Base-by-base conservation (phyloP, 345 rosid genomes). In the Pseudoturritis turrita region DNA sequence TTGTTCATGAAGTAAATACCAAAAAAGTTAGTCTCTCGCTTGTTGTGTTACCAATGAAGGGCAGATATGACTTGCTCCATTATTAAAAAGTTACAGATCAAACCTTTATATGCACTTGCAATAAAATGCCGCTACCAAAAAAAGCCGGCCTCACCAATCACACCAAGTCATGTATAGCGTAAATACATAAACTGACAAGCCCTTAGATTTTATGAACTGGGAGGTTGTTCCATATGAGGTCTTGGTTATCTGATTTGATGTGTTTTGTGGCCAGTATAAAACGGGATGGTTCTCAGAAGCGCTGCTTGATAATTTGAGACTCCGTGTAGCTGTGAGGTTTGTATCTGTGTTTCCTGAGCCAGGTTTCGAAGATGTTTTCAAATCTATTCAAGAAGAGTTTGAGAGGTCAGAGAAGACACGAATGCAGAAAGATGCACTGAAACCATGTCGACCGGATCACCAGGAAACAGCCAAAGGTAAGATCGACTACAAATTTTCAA, bases 251-350 rank as follows among this genome's bases (percentile, higher is more conserved):
- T 59, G 47, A 51, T 26, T 55, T 51, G 21, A 76, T 77, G 56
- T 60, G 25, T 52, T 77, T 62, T 69, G 21, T 52, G 67, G 77
- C 10, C 82, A 92, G 98, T 77, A 80, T 66, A 85, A 77, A 85
- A 86, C 92, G 21, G 96, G 98, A 60, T 92, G 98, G 98, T 89
- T 92, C 80, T 80, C 81, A 4, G 85, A 76, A 53, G 73, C 79
- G 25, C 63, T 82, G 78, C 87, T 86, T 71, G 95, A 87, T 62
- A 78, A 83, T 72, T 81, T 89, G 65, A 85, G 92, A 74, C 83
- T 79, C 31, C 84, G 95, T 53, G 83, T 88, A 19, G 84, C 85
- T 79, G 69, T 88, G 80, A 83, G 89, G 79, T 90, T 85, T 77
- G 78, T 92, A 59, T 84, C 92, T 43, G 78, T 88, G 37, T 92